phyloP scores from a whole-genome alignment of 345 rosid genomes.

The Sisymbrium altissimum region DNA sequence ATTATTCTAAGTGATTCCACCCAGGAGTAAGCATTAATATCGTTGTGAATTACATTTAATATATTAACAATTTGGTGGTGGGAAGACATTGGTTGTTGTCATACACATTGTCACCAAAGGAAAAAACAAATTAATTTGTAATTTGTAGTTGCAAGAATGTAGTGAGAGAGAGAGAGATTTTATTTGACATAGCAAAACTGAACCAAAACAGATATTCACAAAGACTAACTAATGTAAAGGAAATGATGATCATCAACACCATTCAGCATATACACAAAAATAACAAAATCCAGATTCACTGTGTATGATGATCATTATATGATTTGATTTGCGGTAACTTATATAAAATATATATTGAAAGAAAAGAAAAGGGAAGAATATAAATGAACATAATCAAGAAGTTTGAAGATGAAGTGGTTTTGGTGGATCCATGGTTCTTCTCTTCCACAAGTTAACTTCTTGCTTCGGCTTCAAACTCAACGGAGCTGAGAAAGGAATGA shows the following conservation, averaged over 20 bases:
- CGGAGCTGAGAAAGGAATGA: constrained; percentile 76
- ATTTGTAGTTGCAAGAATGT: neutral
- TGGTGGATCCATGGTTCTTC: constrained; percentile 83
- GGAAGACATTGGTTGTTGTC: constrained; percentile 23
- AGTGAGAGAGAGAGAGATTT: neutral
- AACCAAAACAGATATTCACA: constrained; percentile 16
- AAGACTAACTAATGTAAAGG: neutral
- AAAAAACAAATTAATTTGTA: neutral
- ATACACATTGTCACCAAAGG: neutral
- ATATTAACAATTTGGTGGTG: constrained; percentile 17
- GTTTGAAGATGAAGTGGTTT: constrained; percentile 56
- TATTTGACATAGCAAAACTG: neutral
- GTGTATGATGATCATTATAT: constrained; percentile 2
- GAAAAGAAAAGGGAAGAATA: neutral
- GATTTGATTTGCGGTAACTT: neutral
- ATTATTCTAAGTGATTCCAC: neutral
- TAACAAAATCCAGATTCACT: constrained; percentile 1
- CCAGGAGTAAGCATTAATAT: no score
- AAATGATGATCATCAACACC: neutral
- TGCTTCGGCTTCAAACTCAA: constrained; percentile 52
- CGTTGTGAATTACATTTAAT: constrained; percentile 17
- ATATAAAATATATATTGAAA: neutral
- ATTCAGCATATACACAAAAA: constrained; percentile 4
- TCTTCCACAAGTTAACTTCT: constrained; percentile 85
- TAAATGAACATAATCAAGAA: neutral